These are phyloP conservation scores for Pleurotus djamor DNA, from an alignment of 768 basidiomycete genomes.

Conservation along the genomic window DNA sequence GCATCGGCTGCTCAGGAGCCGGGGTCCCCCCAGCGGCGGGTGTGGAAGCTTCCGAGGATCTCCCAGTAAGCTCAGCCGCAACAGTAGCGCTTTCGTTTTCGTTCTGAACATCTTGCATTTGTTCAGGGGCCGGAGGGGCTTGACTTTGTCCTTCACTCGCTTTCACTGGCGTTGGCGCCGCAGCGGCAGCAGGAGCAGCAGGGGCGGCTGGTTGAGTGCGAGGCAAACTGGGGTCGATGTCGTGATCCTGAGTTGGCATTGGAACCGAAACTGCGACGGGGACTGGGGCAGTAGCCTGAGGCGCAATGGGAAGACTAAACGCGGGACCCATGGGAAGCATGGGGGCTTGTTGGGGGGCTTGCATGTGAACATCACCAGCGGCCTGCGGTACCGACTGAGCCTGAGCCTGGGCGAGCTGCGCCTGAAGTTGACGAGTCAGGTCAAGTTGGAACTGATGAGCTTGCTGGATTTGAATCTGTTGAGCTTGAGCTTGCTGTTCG, in stretches of 20 bases:
- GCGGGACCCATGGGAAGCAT: not conserved
- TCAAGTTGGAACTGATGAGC: constrained; percentile 2
- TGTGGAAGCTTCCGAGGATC: not conserved
- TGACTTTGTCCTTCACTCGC: not conserved
- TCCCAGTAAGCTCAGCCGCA: too few relatives aligned
- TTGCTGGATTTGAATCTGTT: not conserved
- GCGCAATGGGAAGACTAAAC: not conserved
- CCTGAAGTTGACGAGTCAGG: not conserved
- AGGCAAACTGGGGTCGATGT: constrained; percentile 5
- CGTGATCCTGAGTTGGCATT: constrained; percentile 4
- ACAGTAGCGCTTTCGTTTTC: not conserved
- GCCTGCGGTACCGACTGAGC: not conserved
- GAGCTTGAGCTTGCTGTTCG: not conserved
- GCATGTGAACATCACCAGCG: constrained; percentile 1
- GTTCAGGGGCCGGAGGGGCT: not conserved
- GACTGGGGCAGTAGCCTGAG: not conserved
- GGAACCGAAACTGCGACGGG: not conserved
- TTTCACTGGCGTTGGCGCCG: not conserved
- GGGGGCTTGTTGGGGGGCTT: not conserved
- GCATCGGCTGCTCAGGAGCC: not conserved
- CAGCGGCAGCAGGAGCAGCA: not conserved
- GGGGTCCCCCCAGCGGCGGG: not conserved
- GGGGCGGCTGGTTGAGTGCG: not conserved
- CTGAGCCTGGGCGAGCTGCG: not conserved
- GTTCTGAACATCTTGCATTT: not conserved